Conservation (phyloP, 1,284 basidiomycete species). For the Malassezia furfur region DNA sequence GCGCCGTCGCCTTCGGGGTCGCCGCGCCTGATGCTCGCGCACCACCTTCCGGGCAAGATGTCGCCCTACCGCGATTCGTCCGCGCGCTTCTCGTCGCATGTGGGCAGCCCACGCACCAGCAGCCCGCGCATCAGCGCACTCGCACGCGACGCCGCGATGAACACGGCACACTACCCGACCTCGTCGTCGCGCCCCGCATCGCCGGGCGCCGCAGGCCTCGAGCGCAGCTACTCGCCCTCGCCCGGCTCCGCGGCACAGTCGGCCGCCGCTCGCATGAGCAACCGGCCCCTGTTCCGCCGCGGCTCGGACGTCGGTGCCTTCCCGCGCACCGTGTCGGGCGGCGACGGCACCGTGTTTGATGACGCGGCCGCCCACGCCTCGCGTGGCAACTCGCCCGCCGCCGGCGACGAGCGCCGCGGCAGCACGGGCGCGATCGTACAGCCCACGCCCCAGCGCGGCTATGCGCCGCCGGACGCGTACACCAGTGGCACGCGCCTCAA, state of each 20-base stretch:
- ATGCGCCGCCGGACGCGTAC: not conserved
- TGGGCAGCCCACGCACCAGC: conserved; percentile 24
- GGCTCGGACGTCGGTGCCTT: conserved; percentile 4
- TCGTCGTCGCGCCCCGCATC: conserved; percentile 34
- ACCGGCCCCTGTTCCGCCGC: conserved; percentile 11
- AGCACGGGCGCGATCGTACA: too few relatives aligned
- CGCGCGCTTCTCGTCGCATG: conserved; percentile 27
- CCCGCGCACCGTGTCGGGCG: not conserved
- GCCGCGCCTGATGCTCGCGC: conserved; percentile 29
- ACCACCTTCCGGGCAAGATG: conserved; percentile 30
- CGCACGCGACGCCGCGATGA: conserved; percentile 34
- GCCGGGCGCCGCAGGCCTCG: conserved; percentile 14
- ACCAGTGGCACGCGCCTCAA: conserved; percentile 17
- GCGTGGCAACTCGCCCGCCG: not conserved
- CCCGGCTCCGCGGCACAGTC: conserved; percentile 10
- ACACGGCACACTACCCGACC: conserved; percentile 30
- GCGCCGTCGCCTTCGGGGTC: conserved; percentile 31
- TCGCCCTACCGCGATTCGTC: conserved; percentile 42
- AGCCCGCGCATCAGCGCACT: conserved; percentile 38
- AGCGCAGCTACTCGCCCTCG: conserved; percentile 25
- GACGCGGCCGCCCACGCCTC: not conserved
- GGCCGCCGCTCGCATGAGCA: conserved; percentile 15
- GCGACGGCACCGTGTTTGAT: conserved; percentile 4
- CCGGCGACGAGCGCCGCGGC: not conserved
- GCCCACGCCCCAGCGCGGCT: not conserved